These are phyloP conservation scores for Aspergillus amoenus DNA, from an alignment of 2,329 filamentous ascomycete species.

Conservation along the genomic window DNA sequence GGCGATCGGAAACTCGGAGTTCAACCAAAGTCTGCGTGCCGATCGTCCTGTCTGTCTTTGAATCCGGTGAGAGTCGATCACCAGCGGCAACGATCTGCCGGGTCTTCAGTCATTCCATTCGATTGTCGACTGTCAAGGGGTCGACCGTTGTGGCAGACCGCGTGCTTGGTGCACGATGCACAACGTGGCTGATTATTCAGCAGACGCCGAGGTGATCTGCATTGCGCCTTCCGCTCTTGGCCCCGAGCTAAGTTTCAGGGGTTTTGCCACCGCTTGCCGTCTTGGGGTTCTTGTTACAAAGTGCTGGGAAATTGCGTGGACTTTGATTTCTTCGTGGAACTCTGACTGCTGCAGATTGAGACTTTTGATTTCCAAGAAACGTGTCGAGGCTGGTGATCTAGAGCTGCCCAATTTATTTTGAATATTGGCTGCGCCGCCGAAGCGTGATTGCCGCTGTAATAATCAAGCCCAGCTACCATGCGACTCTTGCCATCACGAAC, in stretches of 20 bases:
- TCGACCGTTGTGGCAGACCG: not conserved
- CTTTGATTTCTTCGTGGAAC: not conserved
- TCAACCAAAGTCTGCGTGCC: not conserved
- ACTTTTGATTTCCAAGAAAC: not conserved
- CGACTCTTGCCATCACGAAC: not conserved
- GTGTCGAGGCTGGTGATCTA: not conserved
- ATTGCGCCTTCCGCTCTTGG: not conserved
- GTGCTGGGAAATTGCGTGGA: not conserved
- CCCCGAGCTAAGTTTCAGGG: not conserved
- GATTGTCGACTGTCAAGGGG: not conserved
- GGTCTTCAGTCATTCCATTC: no score
- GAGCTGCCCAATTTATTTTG: not conserved
- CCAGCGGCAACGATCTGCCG: no score
- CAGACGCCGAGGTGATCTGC: constrained; percentile 3
- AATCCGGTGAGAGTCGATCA: not conserved
- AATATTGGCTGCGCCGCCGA: not conserved
- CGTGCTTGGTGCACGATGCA: not conserved
- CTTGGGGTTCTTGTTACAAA: not conserved
- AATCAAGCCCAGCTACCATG: not conserved
- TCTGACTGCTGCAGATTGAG: not conserved
- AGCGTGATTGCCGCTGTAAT: not conserved
- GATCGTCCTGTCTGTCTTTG: not conserved
- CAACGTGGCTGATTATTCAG: constrained; percentile 2
- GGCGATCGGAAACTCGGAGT: not conserved
- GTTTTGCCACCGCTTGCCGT: constrained; percentile 17